phyloP scores from a whole-genome alignment of 805 yeast genomes.

The Candida hungchunana region DNA sequence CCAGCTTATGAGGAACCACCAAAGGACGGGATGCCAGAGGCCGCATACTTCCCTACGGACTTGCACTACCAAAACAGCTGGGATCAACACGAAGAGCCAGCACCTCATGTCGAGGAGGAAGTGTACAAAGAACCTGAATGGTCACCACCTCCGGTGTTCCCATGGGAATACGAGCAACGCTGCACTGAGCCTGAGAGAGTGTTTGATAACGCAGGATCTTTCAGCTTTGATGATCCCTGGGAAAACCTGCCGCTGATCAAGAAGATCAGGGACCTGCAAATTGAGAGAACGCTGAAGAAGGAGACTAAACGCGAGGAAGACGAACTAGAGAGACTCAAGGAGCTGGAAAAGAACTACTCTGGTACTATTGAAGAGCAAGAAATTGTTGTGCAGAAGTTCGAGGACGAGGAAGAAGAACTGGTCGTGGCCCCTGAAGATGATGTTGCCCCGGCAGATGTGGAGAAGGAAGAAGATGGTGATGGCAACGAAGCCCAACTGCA shows the following conservation, averaged over 20 bases:
- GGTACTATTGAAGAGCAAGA: conserved; percentile 9
- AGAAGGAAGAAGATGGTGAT: too few species aligned
- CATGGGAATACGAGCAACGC: conserved; percentile 27
- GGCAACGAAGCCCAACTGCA: too few species aligned
- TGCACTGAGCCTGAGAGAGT: conserved; percentile 19
- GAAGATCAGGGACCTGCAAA: conserved; percentile 17
- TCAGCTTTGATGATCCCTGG: conserved; percentile 17
- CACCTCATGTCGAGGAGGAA: conserved; percentile 3
- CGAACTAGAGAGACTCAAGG: conserved; percentile 19
- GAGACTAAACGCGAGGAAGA: conserved; percentile 17
- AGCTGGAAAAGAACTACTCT: conserved; percentile 18
- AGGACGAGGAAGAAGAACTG: conserved; percentile 4
- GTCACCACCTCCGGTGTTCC: conserved; percentile 26
- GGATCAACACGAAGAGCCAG: conserved; percentile 10
- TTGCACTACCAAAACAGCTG: conserved; percentile 18
- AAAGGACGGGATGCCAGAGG: conserved; percentile 26
- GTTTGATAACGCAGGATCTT: conserved; percentile 15
- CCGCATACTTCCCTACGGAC: conserved; percentile 22
- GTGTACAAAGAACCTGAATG: conserved; percentile 5
- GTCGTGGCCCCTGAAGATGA: background rate
- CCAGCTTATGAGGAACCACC: conserved; percentile 44
- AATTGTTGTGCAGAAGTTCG: background rate
- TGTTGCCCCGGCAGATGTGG: too few species aligned
- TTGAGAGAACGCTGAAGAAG: conserved; percentile 17
- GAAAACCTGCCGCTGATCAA: conserved; percentile 19